A percentile compares a stretch with the other conserved stretches of the same genome.
phyloP scores from a whole-genome alignment of 73 alveolate genomes.

The Durusdinium trenchii region DNA sequence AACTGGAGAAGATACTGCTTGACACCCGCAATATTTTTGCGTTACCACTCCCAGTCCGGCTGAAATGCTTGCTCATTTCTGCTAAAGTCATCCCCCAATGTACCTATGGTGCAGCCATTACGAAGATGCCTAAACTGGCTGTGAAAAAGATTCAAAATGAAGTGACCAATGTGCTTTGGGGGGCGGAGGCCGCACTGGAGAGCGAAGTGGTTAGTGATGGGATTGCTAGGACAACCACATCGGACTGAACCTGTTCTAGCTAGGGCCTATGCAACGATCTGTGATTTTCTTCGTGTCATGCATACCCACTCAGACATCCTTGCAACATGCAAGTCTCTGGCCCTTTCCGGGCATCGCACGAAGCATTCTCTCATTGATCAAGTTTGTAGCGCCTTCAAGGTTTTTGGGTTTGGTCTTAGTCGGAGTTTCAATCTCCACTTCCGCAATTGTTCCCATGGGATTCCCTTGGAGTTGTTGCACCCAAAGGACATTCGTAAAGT shows the following conservation, averaged over 20 bases:
- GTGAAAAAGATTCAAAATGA: neutral
- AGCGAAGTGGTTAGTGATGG: neutral
- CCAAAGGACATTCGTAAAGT: neutral
- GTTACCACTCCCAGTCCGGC: neutral
- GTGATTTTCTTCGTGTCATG: neutral
- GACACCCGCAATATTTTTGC: neutral
- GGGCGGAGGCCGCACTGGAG: neutral
- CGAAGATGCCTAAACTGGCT: neutral
- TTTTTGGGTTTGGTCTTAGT: neutral
- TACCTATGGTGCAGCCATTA: neutral
- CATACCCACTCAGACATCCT: neutral
- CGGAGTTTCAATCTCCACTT: neutral
- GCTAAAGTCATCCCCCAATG: neutral
- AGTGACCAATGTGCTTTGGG: neutral
- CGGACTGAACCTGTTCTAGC: neutral
- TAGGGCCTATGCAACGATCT: neutral
- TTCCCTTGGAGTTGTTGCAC: neutral
- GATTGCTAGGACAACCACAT: neutral
- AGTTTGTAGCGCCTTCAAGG: neutral
- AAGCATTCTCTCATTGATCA: neutral
- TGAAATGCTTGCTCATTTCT: neutral
- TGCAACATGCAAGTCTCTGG: neutral
- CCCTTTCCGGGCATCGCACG: too few relatives aligned
- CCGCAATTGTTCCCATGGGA: too few relatives aligned
- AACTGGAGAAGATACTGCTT: neutral